Base-by-base conservation (phyloP, 2,329 filamentous ascomycete species). In the Diaporthe longicolla region DNA sequence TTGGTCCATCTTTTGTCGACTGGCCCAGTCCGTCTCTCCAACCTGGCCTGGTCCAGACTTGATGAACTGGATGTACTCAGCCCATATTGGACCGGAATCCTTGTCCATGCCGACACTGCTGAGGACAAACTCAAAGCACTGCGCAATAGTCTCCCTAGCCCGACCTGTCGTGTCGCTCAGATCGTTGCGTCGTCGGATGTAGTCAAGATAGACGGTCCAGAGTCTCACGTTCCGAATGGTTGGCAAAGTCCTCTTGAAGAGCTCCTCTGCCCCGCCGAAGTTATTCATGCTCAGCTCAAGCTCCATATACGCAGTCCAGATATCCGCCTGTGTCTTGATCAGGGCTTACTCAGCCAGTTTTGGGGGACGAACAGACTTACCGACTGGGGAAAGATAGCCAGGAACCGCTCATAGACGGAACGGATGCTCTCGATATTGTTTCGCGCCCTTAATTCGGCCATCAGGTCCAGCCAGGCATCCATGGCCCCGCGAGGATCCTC, bases 1-100 rank as follows among this genome's bases (percentile, higher is more conserved):
- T 78, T 94, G 88, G 79, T 99, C 97, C 93, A 98, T 97, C 87
- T 99, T 99, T 81, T 98, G 97, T 84, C 96, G 94, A 81, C 98
- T 97, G 83, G 98, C 95, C 97, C 97, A 99, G 74, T 91, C 92
- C 74, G 89, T 92, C 57, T 96, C 97, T 35, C 95, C 96, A 74
- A 97, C 90, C 73, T 91, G 91, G 8, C 97, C 97, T 1, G 97
- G 97, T 0, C 93, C 94, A 52, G 91, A 94, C 81, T 95, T 95
- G 82, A 98, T 91, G 81, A 99, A 98, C 77, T 97, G 92, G 75
- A 99, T 93, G 79, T 98, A 98, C 77, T 99, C 97, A 74, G 93
- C 91, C 97, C 97, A 99, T 73, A 99, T 92, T 77, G 89, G 90
- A 48, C 95, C 96, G 15, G 95, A 93, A 79, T 98, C 95, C 80